A percentile compares a stretch with the other conserved stretches of the same genome.
These are phyloP conservation scores for Choiromyces venosus DNA, from an alignment of 495 filamentous ascomycete genomes.

Conservation along the genomic window DNA sequence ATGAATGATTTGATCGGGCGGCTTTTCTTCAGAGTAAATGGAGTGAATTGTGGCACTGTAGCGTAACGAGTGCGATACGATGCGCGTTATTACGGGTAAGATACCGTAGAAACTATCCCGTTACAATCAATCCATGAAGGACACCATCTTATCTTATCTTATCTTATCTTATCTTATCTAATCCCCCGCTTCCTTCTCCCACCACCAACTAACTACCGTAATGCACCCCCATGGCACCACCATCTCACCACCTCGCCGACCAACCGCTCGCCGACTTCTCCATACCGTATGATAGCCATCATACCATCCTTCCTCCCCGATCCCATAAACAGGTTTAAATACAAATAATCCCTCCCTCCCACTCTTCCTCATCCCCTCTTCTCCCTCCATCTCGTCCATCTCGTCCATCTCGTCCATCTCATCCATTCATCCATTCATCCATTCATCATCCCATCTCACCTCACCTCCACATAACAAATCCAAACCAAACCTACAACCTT, in stretches of 20 bases:
- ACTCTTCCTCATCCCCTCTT: too few species aligned
- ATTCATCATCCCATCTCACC: not conserved
- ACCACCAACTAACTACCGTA: not conserved
- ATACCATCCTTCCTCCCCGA: not conserved
- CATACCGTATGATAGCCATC: too few species aligned
- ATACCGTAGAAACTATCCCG: not conserved
- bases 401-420: not conserved
- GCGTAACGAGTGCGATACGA: not conserved
- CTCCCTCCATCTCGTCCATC: not conserved
- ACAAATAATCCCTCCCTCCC: not conserved
- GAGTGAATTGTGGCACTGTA: not conserved
- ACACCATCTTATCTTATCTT: not conserved
- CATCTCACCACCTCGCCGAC: not conserved
- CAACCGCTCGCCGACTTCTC: not conserved
- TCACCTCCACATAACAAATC: not conserved
- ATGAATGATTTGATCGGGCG: too few species aligned
- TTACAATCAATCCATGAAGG: too few species aligned
- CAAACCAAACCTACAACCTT: too few species aligned
- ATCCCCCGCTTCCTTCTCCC: not conserved
- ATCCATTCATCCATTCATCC: too few species aligned
- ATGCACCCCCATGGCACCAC: not conserved
- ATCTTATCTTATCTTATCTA: not conserved
- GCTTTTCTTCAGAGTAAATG: not conserved
- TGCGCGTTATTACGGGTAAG: not conserved
- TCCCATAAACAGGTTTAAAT: not conserved